Base-by-base conservation (phyloP, 257 asterid genomes). In the Penstemon davidsonii region DNA sequence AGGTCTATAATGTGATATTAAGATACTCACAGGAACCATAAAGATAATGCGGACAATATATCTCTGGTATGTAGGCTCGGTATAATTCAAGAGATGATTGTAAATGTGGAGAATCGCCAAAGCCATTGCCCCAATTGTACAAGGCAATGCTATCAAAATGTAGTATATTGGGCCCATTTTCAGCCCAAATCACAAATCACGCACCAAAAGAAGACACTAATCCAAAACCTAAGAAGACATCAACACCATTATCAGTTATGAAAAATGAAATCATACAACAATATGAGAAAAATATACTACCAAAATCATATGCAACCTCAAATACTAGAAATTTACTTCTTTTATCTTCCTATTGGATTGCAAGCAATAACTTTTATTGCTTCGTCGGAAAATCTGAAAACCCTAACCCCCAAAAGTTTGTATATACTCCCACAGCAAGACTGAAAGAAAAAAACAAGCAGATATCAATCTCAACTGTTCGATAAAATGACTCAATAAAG, bases 11-110 rank as follows among this genome's bases (percentile, higher is more conserved):
- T 15, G 37, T 15, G 59, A 18, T 37, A 44, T 13, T 8, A 69
- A 56, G 54, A 41, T 52, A 83, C 99, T 94, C 73, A 94, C 99
- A 46, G 97, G 99, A 76, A 94, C 96, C 99, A 94, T 94, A 70
- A 94, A 94, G 78, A 94, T 87, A 68, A 94, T 94, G 51, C 99
- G 99, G 67, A 94, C 97, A 56, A 94, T 94, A 75, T 82, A 91
- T 81, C 99, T 79, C 87, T 94, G 99, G 77, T 77, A 94, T 1
- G 89, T 87, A 19, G 97, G 99, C 80, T 91, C 99, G 0, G 99
- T 94, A 70, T 94, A 94, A 80, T 94, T 94, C 87, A 91, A 72
- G 10, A 94, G 89, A 78, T 94, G 99, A 53, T 87, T 79, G 85
- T 94, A 83, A 69, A 94, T 91, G 80, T 91, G 99, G 6, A 75